Percentiles rank a stretch among this genome's conserved stretches.
These are phyloP conservation scores for Novymonas esmeraldas DNA, from an alignment of 208 protist genomes.

Conservation along the genomic window DNA sequence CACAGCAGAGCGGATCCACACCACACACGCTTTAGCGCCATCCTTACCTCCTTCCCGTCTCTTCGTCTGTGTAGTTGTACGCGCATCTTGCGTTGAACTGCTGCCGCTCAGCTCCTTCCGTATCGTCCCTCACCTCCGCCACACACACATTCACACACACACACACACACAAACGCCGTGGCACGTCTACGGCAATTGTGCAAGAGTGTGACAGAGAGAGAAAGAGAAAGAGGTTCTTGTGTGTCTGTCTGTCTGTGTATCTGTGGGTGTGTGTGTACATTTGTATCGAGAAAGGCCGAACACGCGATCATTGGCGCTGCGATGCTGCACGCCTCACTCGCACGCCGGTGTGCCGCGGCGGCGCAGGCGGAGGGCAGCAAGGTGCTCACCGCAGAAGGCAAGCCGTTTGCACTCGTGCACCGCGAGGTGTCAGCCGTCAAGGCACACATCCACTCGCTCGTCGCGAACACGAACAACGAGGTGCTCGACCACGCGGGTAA, in stretches of 20 bases:
- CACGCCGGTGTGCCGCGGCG: conserved; percentile 12
- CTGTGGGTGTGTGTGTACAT: not conserved
- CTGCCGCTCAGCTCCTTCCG: no score
- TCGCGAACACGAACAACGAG: conserved; percentile 65
- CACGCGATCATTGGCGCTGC: no score
- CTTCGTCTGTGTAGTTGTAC: no score
- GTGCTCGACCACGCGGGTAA: conserved; percentile 82
- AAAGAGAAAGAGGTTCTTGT: not conserved
- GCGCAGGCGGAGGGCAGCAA: conserved; percentile 28
- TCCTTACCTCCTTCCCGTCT: no score
- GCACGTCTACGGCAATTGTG: no score
- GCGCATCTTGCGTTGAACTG: no score
- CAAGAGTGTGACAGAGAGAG: not conserved
- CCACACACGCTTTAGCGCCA: no score
- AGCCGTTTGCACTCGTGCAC: conserved; percentile 60
- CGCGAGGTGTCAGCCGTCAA: conserved; percentile 71
- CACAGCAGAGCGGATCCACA: no score
- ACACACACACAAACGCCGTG: no score
- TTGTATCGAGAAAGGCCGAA: not conserved
- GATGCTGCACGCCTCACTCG: conserved; percentile 22
- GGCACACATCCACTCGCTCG: conserved; percentile 64
- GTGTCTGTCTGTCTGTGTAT: not conserved
- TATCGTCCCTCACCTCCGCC: no score
- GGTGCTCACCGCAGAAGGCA: conserved; percentile 49
- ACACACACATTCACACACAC: no score